Percentiles rank a stretch among this genome's conserved stretches.
Conservation (phyloP, 2,329 filamentous ascomycete species). For the Daldinia eschscholtzii region DNA sequence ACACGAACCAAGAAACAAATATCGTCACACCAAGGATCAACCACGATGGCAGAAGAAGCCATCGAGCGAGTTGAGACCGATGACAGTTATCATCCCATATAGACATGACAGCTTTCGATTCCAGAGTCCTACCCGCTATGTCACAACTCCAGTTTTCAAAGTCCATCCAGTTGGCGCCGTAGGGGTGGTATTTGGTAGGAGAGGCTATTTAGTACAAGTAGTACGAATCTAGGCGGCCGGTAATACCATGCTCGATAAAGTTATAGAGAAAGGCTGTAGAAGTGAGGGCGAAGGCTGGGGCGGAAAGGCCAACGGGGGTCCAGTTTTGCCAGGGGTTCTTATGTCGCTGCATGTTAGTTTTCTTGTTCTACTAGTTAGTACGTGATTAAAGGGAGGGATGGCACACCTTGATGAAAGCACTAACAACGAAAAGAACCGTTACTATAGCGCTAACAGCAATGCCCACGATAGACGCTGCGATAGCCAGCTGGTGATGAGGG, state of each 20-base stretch:
- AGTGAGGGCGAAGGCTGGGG: background rate
- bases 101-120: too few relatives aligned
- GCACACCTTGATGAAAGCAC: constrained; percentile 1
- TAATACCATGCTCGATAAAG: background rate
- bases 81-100: background rate
- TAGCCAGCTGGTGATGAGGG: constrained; percentile 15
- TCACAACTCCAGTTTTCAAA: constrained; percentile 5
- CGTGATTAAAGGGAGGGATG: background rate
- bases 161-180: background rate
- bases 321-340: constrained; percentile 3
- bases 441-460: background rate
- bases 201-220: background rate
- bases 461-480: constrained; percentile 1
- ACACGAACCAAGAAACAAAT: background rate
- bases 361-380: too few relatives aligned
- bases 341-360: background rate
- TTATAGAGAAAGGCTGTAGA: constrained; percentile 2
- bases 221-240: background rate
- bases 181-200: background rate
- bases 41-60: background rate
- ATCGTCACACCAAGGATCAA: background rate
- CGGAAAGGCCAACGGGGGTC: background rate
- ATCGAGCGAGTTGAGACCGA: background rate
- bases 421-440: background rate
- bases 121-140: background rate